Evolutionary conservation across 108 stramenopile species (phyloP).

Genomic region (Fragilaria crotonensis): DNA sequence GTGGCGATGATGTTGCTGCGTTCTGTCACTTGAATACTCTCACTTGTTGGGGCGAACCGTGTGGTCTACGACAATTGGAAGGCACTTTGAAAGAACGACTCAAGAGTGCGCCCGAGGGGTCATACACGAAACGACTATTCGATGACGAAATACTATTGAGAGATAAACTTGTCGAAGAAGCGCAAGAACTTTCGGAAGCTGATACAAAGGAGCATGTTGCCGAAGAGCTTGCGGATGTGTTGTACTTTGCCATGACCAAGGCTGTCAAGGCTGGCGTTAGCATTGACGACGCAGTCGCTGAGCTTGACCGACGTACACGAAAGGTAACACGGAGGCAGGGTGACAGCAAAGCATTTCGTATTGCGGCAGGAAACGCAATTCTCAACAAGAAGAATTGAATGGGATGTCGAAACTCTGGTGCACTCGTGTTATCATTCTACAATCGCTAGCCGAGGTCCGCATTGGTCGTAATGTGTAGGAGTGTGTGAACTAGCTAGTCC

Average conservation of each 20-base stretch:
- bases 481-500: too few species aligned
- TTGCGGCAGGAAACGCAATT: constrained; percentile 80
- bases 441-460: too few species aligned
- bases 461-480: too few species aligned
- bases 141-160: constrained; percentile 82
- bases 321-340: constrained; percentile 94
- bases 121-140: constrained; percentile 95
- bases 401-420: too few species aligned
- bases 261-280: constrained; percentile 88
- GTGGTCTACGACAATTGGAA: constrained; percentile 83
- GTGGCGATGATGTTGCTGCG: constrained; percentile 56
- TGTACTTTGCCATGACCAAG: constrained; percentile 95
- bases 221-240: constrained; percentile 91
- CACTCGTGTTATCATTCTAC: too few species aligned
- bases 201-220: constrained; percentile 79
- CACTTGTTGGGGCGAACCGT: constrained; percentile 87
- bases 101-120: constrained; percentile 80
- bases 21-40: constrained; percentile 90
- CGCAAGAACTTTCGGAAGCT: constrained; percentile 95
- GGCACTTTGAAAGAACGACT: constrained; percentile 68
- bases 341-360: constrained; percentile 89
- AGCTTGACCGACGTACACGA: constrained; percentile 79
- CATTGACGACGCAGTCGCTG: constrained; percentile 84
- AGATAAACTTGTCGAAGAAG: constrained; percentile 97
- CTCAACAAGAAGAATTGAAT: constrained; percentile 36